A percentile compares a stretch with the other conserved stretches of the same genome.
These are phyloP conservation scores for Yamadazyma diddensiae DNA, from an alignment of 1,139 yeast species.

Conservation along the genomic window DNA sequence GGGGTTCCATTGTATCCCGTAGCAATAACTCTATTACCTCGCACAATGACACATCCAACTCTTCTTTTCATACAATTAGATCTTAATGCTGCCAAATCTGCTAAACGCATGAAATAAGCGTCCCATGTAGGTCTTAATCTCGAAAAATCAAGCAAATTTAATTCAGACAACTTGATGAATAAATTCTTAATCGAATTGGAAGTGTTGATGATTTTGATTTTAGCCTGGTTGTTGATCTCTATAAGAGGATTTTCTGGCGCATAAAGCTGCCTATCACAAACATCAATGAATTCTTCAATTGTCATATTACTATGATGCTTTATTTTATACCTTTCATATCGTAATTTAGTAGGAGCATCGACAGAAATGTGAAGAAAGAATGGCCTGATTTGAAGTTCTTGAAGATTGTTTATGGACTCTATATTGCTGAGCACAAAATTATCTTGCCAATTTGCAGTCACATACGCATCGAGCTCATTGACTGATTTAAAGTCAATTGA, in stretches of 20 bases:
- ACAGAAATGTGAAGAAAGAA: conserved; percentile 79
- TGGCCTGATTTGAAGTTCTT: conserved; percentile 66
- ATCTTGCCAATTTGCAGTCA: conserved; percentile 67
- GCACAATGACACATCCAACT: conserved; percentile 92
- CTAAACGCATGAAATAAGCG: conserved; percentile 87
- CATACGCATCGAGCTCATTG: conserved; percentile 55
- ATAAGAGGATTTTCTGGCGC: conserved; percentile 36
- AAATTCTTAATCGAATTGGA: conserved; percentile 46
- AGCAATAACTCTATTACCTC: conserved; percentile 83
- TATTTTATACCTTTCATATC: conserved; percentile 47
- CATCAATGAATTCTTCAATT: conserved; percentile 43
- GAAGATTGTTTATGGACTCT: conserved; percentile 40
- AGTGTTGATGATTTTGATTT: conserved; percentile 61
- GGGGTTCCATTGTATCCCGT: conserved; percentile 99
- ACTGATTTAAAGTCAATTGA: conserved; percentile 26
- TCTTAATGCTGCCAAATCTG: conserved; percentile 88
- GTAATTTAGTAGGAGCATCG: conserved; percentile 65
- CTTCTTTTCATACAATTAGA: conserved; percentile 96
- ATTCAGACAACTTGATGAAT: conserved; percentile 47
- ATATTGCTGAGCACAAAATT: conserved; percentile 62
- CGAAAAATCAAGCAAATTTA: conserved; percentile 53
- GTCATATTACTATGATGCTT: conserved; percentile 18
- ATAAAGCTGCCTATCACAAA: conserved; percentile 46
- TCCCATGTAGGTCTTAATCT: conserved; percentile 95
- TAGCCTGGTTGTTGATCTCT: conserved; percentile 55